Base-by-base conservation (phyloP, 768 basidiomycete genomes). In the Myochromella boudieri region DNA sequence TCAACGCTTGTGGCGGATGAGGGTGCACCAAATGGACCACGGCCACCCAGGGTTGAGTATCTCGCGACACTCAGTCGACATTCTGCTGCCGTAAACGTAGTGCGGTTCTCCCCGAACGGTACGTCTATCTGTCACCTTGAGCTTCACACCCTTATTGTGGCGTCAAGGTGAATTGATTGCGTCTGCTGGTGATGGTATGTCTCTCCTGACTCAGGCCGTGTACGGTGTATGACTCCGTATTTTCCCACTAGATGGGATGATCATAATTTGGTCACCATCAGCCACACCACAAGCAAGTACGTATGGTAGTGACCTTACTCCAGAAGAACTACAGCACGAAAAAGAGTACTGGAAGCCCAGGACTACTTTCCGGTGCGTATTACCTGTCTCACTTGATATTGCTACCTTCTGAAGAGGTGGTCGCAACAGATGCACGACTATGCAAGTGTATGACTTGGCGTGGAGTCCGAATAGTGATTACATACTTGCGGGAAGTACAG, bases 401-500 rank as follows among this genome's bases (percentile, higher is more conserved):
- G 18, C 21, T 25, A 25, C 6, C 15, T 36, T 32, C 14, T 28
- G 22, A 44, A 34, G 21, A 10, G 47, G 29, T 40, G 20, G 21
- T 12, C 32, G 10, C 28, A 12, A n/a, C 60, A 95, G 94, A 48
- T 92, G 91, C 55, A 91, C 93, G 1, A 85, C 86, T 3, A 91
- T 95, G 81, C 93, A 98, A 64, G 93, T 98, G 5, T 99, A 99
- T 64, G 97, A 99, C 60, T 74, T 99, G 20, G 92, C 94, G 0
- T 99, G 97, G 97, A 93, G 91, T 55, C 97, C 97, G 0, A 86
- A 87, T 14, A 93, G 95, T 25, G 91, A 95, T 53, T 95, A 91
- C 54, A 80, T 99, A 48, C 78, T 99, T 33, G 87, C 93, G n/a
- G 97, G 97, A 3, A 93, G 91, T 62, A 98, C 95, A 6, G 97